Percentiles rank a stretch among this genome's conserved stretches.
phyloP scores from a whole-genome alignment of 2,329 filamentous ascomycete genomes.

The Hirsutella rhossiliensis region DNA sequence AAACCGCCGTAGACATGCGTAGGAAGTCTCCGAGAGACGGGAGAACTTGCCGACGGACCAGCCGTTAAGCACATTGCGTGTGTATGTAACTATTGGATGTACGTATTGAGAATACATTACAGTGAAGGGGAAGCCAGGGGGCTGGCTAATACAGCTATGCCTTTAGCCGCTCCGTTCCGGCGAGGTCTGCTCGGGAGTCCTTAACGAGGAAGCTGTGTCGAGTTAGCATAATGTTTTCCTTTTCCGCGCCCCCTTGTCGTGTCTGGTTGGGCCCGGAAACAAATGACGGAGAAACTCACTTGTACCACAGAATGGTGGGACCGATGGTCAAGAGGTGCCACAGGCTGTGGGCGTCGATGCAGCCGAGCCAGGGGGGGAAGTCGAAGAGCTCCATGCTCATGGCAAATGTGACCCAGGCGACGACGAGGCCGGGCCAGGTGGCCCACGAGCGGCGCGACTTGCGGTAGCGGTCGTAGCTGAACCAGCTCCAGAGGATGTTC shows the following conservation, averaged over 20 bases:
- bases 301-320: conserved; percentile 86
- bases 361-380: conserved; percentile 73
- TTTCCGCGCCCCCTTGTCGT: neutral
- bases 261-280: neutral
- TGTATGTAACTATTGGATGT: neutral
- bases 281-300: conserved; percentile 60
- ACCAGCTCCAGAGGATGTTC: conserved; percentile 77
- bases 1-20: no score
- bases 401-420: conserved; percentile 80
- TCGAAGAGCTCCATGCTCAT: conserved; percentile 96
- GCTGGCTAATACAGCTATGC: conserved; percentile 20
- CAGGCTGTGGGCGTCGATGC: conserved; percentile 84
- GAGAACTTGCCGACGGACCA: no score
- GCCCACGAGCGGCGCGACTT: conserved; percentile 67
- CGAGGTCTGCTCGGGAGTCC: conserved; percentile 74
- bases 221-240: conserved; percentile 9
- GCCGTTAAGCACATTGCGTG: no score
- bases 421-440: conserved; percentile 79
- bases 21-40: no score
- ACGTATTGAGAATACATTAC: neutral
- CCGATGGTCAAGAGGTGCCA: conserved; percentile 93
- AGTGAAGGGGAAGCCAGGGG: neutral
- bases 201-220: conserved; percentile 65
- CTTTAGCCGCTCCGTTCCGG: conserved; percentile 57
- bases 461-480: conserved; percentile 63